phyloP scores from a whole-genome alignment of 106 monocot species.

The Triglochin maritima region DNA sequence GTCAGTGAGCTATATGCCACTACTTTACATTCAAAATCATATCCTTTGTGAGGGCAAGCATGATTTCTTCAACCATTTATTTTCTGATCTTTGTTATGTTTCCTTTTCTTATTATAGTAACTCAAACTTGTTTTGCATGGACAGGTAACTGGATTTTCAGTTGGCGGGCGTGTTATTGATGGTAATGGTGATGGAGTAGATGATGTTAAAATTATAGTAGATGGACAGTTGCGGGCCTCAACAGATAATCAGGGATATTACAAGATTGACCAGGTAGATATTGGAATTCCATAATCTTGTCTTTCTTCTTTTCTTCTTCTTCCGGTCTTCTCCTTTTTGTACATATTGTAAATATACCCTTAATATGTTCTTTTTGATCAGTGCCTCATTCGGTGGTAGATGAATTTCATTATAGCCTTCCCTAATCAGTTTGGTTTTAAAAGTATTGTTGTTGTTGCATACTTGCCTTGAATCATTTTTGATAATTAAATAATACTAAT shows the following conservation, averaged over 20 bases:
- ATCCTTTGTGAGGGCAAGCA: too few species aligned
- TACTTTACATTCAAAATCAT: too few species aligned
- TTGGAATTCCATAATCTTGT: neutral
- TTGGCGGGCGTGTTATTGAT: conserved; percentile 91
- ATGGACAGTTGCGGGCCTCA: conserved; percentile 46
- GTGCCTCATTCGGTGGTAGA: too few species aligned
- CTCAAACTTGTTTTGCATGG: neutral
- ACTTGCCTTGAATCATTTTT: too few species aligned
- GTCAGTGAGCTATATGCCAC: too few species aligned
- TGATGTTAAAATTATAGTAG: conserved; percentile 60
- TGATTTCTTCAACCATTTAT: neutral
- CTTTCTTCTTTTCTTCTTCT: neutral
- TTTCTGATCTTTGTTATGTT: neutral
- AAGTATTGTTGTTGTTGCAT: too few species aligned
- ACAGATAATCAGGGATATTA: conserved; percentile 78
- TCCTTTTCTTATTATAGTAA: neutral
- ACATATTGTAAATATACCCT: neutral
- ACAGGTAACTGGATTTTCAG: conserved; percentile 99
- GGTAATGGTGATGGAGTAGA: conserved; percentile 55
- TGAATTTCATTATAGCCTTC: too few species aligned
- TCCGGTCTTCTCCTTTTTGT: neutral
- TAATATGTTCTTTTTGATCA: too few species aligned
- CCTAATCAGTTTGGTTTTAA: too few species aligned
- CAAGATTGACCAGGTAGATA: conserved; percentile 87
- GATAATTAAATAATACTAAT: too few species aligned